These are phyloP conservation scores for Jaltomata sinuosa DNA, from an alignment of 257 asterid species.

Conservation along the genomic window DNA sequence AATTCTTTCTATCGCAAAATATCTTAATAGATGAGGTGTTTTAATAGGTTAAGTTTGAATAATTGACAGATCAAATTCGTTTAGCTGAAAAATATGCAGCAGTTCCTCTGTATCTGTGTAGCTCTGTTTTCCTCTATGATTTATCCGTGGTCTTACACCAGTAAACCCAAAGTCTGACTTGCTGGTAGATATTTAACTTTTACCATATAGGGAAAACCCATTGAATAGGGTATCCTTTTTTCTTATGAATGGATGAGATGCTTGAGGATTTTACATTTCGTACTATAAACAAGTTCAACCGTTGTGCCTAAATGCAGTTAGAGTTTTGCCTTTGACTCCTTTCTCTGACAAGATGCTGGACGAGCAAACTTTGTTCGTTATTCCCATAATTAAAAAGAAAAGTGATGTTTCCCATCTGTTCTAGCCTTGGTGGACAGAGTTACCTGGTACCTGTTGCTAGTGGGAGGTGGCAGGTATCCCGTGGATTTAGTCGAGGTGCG, in stretches of 20 bases:
- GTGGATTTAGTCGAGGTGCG: too few relatives aligned
- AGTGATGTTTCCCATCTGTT: not conserved
- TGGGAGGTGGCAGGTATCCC: too few relatives aligned
- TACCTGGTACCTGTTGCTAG: too few relatives aligned
- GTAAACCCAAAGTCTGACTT: not conserved
- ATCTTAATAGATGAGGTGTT: not conserved
- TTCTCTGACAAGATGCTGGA: not conserved
- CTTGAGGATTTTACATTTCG: not conserved
- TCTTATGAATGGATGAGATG: not conserved
- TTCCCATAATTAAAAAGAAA: not conserved
- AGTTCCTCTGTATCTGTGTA: not conserved
- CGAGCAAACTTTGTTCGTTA: not conserved
- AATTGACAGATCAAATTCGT: not conserved
- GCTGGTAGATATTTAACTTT: not conserved
- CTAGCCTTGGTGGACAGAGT: too few relatives aligned
- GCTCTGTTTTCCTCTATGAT: not conserved
- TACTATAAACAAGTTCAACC: not conserved
- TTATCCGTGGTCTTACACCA: not conserved
- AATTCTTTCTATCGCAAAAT: not conserved
- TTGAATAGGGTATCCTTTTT: not conserved
- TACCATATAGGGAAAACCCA: not conserved
- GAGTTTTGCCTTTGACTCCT: not conserved
- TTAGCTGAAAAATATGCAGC: not conserved
- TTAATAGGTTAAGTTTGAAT: not conserved
- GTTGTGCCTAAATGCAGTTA: not conserved